These are phyloP conservation scores for Colletotrichum coccodes DNA, from an alignment of 2,329 filamentous ascomycete species.

Conservation along the genomic window DNA sequence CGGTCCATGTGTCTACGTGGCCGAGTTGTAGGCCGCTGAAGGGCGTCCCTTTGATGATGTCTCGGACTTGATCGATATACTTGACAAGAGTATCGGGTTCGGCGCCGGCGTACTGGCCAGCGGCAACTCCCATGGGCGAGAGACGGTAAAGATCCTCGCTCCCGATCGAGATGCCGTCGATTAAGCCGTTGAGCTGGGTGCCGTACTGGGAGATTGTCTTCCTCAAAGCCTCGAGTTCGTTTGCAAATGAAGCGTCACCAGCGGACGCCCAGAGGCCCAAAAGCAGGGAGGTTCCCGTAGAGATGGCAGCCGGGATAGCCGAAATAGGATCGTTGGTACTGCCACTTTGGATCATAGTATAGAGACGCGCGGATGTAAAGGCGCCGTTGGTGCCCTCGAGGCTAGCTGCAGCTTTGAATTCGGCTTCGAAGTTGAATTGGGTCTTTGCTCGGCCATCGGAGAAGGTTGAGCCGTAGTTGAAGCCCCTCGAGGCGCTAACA, in stretches of 20 bases:
- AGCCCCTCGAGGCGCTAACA: no score
- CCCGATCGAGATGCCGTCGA: conserved; percentile 73
- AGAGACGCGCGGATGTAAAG: conserved; percentile 6
- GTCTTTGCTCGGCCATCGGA: neutral
- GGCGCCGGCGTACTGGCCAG: conserved; percentile 70
- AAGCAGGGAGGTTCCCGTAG: conserved; percentile 58
- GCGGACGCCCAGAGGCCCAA: conserved; percentile 61
- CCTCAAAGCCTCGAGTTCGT: no score
- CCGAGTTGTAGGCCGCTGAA: conserved; percentile 64
- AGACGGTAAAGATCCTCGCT: conserved; percentile 75
- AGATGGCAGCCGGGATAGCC: conserved; percentile 71
- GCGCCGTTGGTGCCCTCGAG: neutral
- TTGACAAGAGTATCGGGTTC: conserved; percentile 67
- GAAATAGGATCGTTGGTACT: conserved; percentile 64
- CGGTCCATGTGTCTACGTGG: conserved; percentile 77
- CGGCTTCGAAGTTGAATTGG: conserved; percentile 1
- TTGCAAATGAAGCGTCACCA: no score
- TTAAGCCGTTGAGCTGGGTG: conserved; percentile 61
- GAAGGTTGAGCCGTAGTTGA: conserved; percentile 4
- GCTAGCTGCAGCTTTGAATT: neutral
- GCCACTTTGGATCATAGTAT: conserved; percentile 10
- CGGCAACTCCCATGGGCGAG: conserved; percentile 69
- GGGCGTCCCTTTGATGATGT: conserved; percentile 59
- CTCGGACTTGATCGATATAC: conserved; percentile 74
- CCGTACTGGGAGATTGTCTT: conserved; percentile 65